A percentile compares a stretch with the other conserved stretches of the same genome.
Evolutionary conservation across 768 basidiomycete genomes (phyloP).

Genomic region (Trametes maxima): DNA sequence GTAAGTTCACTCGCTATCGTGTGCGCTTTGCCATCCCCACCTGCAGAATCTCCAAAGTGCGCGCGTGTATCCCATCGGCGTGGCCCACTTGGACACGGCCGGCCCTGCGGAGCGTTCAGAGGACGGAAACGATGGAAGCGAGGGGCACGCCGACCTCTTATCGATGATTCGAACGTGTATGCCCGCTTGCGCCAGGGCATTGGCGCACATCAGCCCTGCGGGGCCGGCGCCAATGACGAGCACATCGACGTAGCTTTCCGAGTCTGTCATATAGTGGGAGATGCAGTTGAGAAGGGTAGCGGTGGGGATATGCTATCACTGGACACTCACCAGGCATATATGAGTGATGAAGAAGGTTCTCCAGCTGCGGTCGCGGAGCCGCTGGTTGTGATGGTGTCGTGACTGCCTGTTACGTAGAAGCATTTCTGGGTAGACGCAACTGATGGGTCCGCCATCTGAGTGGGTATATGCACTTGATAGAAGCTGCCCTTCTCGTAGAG

Average conservation of each 20-base stretch:
- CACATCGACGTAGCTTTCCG: conserved; percentile 51
- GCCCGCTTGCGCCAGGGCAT: conserved; percentile 57
- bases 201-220: conserved; percentile 68
- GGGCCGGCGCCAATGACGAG: conserved; percentile 63
- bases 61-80: conserved; percentile 58
- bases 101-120: conserved; percentile 31
- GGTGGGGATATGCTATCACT: no score
- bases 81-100: conserved; percentile 47
- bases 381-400: no score
- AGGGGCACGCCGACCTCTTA: conserved; percentile 45
- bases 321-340: no score
- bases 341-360: no score
- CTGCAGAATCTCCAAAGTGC: conserved; percentile 56
- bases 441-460: no score
- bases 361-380: no score
- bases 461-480: no score
- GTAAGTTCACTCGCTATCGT: neutral
- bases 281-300: neutral
- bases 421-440: no score
- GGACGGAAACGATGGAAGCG: conserved; percentile 16
- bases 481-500: no score
- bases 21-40: conserved; percentile 21
- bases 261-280: neutral
- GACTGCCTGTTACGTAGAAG: no score
- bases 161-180: conserved; percentile 64